Evolutionary conservation across 371 early-diverging fungal genomes (phyloP), one percentile per base, ranked within the genome.

Genomic region (Cokeromyces recurvatus): DNA sequence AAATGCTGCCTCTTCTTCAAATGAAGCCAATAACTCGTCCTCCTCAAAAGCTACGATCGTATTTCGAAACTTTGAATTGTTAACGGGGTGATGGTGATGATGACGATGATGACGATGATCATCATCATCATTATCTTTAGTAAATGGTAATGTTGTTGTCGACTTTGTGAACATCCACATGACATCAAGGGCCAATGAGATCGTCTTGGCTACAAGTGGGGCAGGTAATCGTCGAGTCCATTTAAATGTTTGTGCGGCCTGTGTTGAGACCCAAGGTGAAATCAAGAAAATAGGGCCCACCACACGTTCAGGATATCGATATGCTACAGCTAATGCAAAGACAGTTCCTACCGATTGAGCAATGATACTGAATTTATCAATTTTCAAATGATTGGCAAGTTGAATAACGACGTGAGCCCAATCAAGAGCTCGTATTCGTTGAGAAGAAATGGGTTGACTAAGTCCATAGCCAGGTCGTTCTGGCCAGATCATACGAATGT

Each of bases 261-360:
- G 57, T 3, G 76, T 69, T 4, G 76, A 71, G n/a, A 75, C 72
- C 76, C 76, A 75, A 0, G 76, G 76, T 8, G 72, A 71, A n/a
- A 75, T 69, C 8, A 71, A 20, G 32, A 59, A 69, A 0, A 71
- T 55, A 3, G 76, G 72, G 0, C 70, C 69, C 7, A 64, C 8
- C 7, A 75, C 65, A 9, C 70, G 64, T 1, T n/a, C 36, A 4
- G 64, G 65, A 22, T 66, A 71, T 32, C 53, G 51, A 21, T 64
- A 55, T 4, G 68, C 68, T 27, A 67, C 44, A 2, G 72, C 72
- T 39, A 75, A 43, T 0, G 76, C 72, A 48, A 69, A 71, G 8
- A 71, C 76, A 1, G 68, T 61, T 2, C 76, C 76, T 1, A 75
- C 76, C 2, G 76, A 75, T 34, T 75, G 76, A 2, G 64, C 76